phyloP scores from a whole-genome alignment of 352 stramenopile genomes.

The Globisporangium alternatum region DNA sequence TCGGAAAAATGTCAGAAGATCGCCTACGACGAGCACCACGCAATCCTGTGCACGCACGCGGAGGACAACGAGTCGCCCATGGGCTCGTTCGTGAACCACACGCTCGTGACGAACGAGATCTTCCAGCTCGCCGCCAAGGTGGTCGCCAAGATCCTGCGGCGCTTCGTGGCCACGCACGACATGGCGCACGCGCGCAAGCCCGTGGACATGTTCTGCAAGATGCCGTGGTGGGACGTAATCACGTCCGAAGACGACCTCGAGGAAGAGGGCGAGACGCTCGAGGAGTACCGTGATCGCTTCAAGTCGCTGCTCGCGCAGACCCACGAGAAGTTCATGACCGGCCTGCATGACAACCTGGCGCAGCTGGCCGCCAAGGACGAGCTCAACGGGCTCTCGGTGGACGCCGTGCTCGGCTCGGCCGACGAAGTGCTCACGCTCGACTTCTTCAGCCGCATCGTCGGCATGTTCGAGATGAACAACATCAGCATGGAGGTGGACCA shows the following conservation, averaged over 20 bases:
- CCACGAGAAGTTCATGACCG: slow-evolving; percentile 45
- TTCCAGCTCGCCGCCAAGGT: slow-evolving; percentile 91
- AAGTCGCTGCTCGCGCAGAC: slow-evolving; percentile 58
- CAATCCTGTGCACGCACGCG: slow-evolving; percentile 62
- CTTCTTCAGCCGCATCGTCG: slow-evolving; percentile 88
- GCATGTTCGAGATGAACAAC: slow-evolving; percentile 98
- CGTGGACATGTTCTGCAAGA: slow-evolving; percentile 89
- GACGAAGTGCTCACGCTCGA: slow-evolving; percentile 65
- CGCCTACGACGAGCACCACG: slow-evolving; percentile 74
- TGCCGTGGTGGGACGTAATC: slow-evolving; percentile 90
- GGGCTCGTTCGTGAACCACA: slow-evolving; percentile 78
- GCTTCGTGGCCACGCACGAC: slow-evolving; percentile 57
- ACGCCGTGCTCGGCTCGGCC: slow-evolving; percentile 46
- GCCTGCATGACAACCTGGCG: slow-evolving; percentile 53
- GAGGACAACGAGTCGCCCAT: slow-evolving; percentile 62
- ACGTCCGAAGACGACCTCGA: slow-evolving; percentile 62
- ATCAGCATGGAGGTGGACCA: slow-evolving; percentile 92
- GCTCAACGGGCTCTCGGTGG: slow-evolving; percentile 54
- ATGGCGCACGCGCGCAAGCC: slow-evolving; percentile 46
- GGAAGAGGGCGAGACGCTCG: slow-evolving; percentile 58
- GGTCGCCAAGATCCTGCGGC: slow-evolving; percentile 64
- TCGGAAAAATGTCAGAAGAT: slow-evolving; percentile 65
- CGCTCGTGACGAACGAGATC: slow-evolving; percentile 91
- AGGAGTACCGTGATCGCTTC: slow-evolving; percentile 67
- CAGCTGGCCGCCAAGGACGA: slow-evolving; percentile 41